Evolutionary conservation across 768 basidiomycete species (phyloP).

Genomic region (Psilocybe sp.): DNA sequence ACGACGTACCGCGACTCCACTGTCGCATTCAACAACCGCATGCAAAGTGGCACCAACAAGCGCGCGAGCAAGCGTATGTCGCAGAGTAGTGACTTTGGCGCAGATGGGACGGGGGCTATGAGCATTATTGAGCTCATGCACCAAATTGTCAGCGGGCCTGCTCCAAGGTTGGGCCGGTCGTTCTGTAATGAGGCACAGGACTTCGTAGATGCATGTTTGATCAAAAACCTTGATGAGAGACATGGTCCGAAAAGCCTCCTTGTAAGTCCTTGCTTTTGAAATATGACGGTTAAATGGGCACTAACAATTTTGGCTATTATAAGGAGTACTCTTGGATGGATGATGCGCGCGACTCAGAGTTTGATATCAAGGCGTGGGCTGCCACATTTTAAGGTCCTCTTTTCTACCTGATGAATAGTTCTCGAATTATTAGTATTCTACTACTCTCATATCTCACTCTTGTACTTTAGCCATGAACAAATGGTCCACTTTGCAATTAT

Average conservation of each 20-base stretch:
- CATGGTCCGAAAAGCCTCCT: conserved; percentile 84
- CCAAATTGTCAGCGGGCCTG: conserved; percentile 98
- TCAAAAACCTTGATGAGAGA: conserved; percentile 83
- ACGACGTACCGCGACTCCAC: conserved; percentile 31
- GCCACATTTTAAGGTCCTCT: conserved; percentile 48
- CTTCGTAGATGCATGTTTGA: conserved; percentile 87
- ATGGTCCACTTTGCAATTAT: no score
- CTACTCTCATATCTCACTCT: no score
- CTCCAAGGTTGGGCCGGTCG: conserved; percentile 75
- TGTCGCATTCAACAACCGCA: conserved; percentile 32
- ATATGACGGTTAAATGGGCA: background rate
- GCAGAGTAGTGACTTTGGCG: conserved; percentile 57
- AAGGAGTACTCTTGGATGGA: conserved; percentile 77
- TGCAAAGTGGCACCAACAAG: conserved; percentile 53
- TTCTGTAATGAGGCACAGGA: conserved; percentile 70
- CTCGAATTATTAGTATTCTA: background rate
- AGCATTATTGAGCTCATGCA: conserved; percentile 95
- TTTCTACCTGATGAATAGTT: background rate
- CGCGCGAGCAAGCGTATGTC: conserved; percentile 82
- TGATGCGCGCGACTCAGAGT: conserved; percentile 51
- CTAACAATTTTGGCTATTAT: background rate
- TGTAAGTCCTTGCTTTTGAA: conserved; percentile 44
- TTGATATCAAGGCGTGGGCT: conserved; percentile 80
- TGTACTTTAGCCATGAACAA: no score
- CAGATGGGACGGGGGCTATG: conserved; percentile 89